Conservation (phyloP, 495 filamentous ascomycete species). For the Penicillium odoratum region DNA sequence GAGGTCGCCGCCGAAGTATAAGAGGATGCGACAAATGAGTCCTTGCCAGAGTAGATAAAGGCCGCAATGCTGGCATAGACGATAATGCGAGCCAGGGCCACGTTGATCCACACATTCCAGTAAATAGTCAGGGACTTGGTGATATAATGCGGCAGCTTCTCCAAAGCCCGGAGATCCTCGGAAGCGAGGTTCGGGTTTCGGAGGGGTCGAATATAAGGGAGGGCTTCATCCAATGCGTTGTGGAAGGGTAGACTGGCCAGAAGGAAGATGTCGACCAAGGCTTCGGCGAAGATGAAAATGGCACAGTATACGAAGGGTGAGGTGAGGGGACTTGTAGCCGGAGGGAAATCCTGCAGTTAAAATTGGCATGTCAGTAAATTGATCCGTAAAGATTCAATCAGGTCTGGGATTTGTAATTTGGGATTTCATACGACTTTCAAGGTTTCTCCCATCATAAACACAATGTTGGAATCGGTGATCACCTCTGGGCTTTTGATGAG, state of each 20-base stretch:
- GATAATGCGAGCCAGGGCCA: constrained; percentile 65
- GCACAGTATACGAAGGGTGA: constrained; percentile 71
- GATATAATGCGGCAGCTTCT: constrained; percentile 41
- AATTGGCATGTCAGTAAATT: constrained; percentile 35
- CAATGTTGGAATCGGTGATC: constrained; percentile 76
- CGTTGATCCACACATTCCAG: constrained; percentile 74
- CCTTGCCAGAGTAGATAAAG: constrained; percentile 66
- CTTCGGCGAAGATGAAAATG: constrained; percentile 63
- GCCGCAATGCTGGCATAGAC: constrained; percentile 65
- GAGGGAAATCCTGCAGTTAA: constrained; percentile 40
- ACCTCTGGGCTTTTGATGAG: constrained; percentile 68
- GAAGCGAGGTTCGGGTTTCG: constrained; percentile 29
- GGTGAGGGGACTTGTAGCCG: constrained; percentile 58
- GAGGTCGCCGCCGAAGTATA: constrained; percentile 26
- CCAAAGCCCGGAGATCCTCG: constrained; percentile 31
- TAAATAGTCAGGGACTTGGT: constrained; percentile 41
- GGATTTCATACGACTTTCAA: constrained; percentile 66
- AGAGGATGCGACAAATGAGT: constrained; percentile 34
- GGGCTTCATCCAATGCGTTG: constrained; percentile 38
- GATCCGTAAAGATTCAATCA: neutral
- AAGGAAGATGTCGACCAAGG: constrained; percentile 71
- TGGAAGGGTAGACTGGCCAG: constrained; percentile 53
- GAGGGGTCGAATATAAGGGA: constrained; percentile 30
- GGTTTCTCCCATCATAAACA: constrained; percentile 80
- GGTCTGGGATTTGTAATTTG: neutral